Base-by-base conservation (phyloP, 257 asterid species). In the Solanum etuberosum region DNA sequence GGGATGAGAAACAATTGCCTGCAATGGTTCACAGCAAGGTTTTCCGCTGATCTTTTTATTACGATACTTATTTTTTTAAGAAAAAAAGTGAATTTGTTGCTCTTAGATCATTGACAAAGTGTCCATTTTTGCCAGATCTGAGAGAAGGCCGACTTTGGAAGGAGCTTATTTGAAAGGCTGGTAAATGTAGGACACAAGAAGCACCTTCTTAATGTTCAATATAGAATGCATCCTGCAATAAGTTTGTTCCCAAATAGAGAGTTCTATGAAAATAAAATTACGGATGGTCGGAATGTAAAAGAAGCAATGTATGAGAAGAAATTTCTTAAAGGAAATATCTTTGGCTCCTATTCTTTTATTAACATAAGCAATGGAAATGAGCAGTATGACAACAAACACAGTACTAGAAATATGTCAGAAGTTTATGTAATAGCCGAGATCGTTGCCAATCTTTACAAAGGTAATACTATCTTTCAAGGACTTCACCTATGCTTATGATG, bases 21-120 rank as follows among this genome's bases (percentile, higher is more conserved):
- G 95, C 96, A 13, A 88, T 92, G 93, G 94, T 91, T 83, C 89
- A 83, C n/a, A 93, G 94, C 93, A 71, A 93, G 95, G 95, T 93
- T 71, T 46, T 27, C 20, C 42, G 1, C 6, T 20, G 0, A 34
- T 83, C 43, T 81, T 81, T 61, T 27, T 15, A 32, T 31, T 43
- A 35, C n/a, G 4, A 12, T 68, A 61, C 31, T 68, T 46, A 6
- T n/a, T 27, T 2, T 18, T 27, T 48, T 23, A 9, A 4, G 6
- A 21, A 15, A 70, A 32, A 32, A 20, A 72, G 9, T 72, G 14
- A 72, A 13, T 32, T 21, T 20, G 31, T 20, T 74, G 11, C 32
- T 37, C 32, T 54, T 51, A 4, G 9, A n/a, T 83, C 42, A 83
- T 83, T 83, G 43, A 37, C 14, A 51, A 54, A 54, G 31, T 51